Base-by-base conservation (phyloP, 345 rosid genomes). In the Cardamine resedifolia region DNA sequence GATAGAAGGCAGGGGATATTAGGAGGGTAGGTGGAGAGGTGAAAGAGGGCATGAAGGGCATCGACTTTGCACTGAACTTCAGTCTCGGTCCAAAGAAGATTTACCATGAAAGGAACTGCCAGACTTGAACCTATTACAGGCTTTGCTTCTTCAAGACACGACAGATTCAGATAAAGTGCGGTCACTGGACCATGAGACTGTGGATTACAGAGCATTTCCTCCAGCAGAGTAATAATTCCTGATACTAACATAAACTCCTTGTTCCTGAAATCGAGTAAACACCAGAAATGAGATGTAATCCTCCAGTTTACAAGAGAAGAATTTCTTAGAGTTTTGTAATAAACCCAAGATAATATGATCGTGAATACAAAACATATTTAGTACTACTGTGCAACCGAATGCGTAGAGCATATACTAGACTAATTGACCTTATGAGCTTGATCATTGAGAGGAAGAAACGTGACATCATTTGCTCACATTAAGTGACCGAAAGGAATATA, bases 91-190 rank as follows among this genome's bases (percentile, higher is more conserved):
- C 83, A 76, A 38, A 90, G 91, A 58, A 84, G 83, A 75, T 77
- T 75, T 61, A 88, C 84, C 82, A 95, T 23, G 74, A 91, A 91
- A 9, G 90, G 86, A 69, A 91, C 88, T 20, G 99, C 98, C 14
- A 71, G 79, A 69, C 96, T 86, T 44, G 88, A 74, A 72, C 98
- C 96, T 56, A 91, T 91, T 53, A 86, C 34, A 5, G 92, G 73
- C 80, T 95, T 95, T 39, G 92, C 96, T 44, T 83, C 85, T 49
- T 86, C 89, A 38, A 84, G 86, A 80, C 93, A 95, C 15, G 98
- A 87, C 9, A 95, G 93, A 70, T 91, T 91, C 34, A 95, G 85
- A 81, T 88, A 95, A 44, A 95, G 92, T 21, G 99, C 99, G 3
- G 96, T 88, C 20, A 89, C 96, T 23, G 87, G 74, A 59, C 82